Base-by-base conservation (phyloP, 2,329 filamentous ascomycete species). In the Neofusicoccum parvum region DNA sequence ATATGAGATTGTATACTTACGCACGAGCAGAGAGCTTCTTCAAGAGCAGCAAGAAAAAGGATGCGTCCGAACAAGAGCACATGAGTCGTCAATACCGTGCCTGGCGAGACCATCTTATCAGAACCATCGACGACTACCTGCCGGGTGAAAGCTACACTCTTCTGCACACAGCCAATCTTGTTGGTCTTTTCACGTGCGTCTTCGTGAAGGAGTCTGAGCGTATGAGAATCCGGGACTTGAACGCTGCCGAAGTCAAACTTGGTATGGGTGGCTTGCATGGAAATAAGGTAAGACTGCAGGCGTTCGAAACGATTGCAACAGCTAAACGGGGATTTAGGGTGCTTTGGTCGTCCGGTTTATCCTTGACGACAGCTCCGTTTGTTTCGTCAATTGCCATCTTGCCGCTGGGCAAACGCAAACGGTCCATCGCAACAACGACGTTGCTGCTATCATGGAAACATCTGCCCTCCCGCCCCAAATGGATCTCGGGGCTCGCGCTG, bases 51-150 rank as follows among this genome's bases (percentile, higher is more conserved):
- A 86, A 94, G 74, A 92, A 91, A 71, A 95, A 95, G 77, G 96
- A 97, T 75, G 88, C 90, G 11, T 88, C 90, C 1, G 90, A 92
- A 59, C 89, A 92, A 72, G 93, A 97, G 76, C 80, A 94, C 70
- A 98, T 98, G 92, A 96, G 92, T 77, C 94, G 96, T 70, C 94
- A 97, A 74, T 99, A 99, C 77, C 91, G 95, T 68, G 92, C 96
- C 67, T 99, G 95, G 95, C 87, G 92, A 73, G 93, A 98, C 75
- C 94, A 96, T 75, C 82, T 99, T 36, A 88, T 91, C 46, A 87
- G 91, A 66, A 88, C 88, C 62, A 83, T 99, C 45, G 92, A 97
- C 73, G 92, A 96, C 70, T 89, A 89, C 72, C 91, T 95, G 86
- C 90, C 91, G 0, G 80, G 85, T 7, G 87, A 93, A 68, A 82